Evolutionary conservation across 148 eudicot species (phyloP), one percentile per base, ranked within the genome.

Genomic region (Dysphania ambrosioides): DNA sequence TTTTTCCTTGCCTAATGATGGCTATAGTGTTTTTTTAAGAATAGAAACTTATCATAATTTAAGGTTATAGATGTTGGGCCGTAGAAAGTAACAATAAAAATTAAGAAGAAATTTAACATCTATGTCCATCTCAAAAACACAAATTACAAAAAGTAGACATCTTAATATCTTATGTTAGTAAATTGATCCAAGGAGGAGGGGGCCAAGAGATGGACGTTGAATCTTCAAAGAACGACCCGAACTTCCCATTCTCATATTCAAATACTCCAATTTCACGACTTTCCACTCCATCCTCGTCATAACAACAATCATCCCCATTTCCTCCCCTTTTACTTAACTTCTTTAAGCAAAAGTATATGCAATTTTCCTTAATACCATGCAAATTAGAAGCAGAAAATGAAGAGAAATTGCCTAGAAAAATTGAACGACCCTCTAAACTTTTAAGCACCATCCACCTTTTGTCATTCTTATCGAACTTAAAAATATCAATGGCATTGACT

Each of bases 311-410:
- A 11, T 42, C 29, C 10, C 21, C 29, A 36, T 36, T 66, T 12
- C 71, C 71, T 12, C 26, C 55, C 8, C 42, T 67, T 41, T 41
- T 67, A 11, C 53, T 56, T 64, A 44, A 73, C 1, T 64, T 80
- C 18, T 41, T 74, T 6, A 72, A 65, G 72, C 49, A 60, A 58
- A 79, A 76, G 35, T 77, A 79, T 34, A 83, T 79, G 31, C 74
- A 76, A 60, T 83, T 79, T 36, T 63, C 80, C 38, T 68, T 72
- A 30, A 73, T 51, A 11, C 75, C 74, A 0, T 29, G 67, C 47
- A 82, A 18, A 2, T 34, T 70, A 5, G n/a, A 12, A 16, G 64
- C 32, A 51, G 66, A 71, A 55, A 77, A 77, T 38, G 71, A 62
- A 6, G 71, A 77, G 8, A 36, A 26, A 15, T 63, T 57, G 71